A percentile compares a stretch with the other conserved stretches of the same genome.
These are phyloP conservation scores for Fomitiporia mediterranea DNA, from an alignment of 1,284 basidiomycete genomes.

Conservation along the genomic window DNA sequence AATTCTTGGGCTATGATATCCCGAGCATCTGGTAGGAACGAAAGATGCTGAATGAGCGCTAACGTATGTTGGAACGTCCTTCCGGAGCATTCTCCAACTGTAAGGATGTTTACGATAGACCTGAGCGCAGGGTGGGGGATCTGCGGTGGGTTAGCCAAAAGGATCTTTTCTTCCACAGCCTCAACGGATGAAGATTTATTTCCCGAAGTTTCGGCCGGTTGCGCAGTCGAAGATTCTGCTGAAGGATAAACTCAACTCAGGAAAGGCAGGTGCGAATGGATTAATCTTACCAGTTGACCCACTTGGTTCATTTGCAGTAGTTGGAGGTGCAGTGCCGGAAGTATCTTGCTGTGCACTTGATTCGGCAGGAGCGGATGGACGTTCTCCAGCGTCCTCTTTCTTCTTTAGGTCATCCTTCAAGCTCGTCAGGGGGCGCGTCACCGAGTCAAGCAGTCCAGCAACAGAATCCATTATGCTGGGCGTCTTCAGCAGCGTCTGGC, in stretches of 20 bases:
- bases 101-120: slow-evolving; percentile 90
- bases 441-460: slow-evolving; percentile 77
- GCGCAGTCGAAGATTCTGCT: slow-evolving; percentile 13
- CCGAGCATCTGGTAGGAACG: slow-evolving; percentile 80
- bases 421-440: slow-evolving; percentile 75
- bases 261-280: not conserved
- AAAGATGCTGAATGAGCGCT: slow-evolving; percentile 85
- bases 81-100: slow-evolving; percentile 91
- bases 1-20: slow-evolving; percentile 87
- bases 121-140: slow-evolving; percentile 79
- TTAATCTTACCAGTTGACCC: slow-evolving; percentile 17
- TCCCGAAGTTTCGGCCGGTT: slow-evolving; percentile 28
- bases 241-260: not conserved
- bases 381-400: slow-evolving; percentile 22
- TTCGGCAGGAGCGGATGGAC: not conserved
- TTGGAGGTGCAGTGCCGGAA: slow-evolving; percentile 16
- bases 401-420: slow-evolving; percentile 50
- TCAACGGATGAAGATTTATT: slow-evolving; percentile 30
- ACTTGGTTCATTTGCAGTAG: slow-evolving; percentile 20
- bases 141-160: slow-evolving; percentile 71
- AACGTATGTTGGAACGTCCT: slow-evolving; percentile 90
- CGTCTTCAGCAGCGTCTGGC: slow-evolving; percentile 78
- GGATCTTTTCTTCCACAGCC: slow-evolving; percentile 53
- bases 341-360: slow-evolving; percentile 7
- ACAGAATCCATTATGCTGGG: slow-evolving; percentile 90